A percentile compares a stretch with the other conserved stretches of the same genome.
Evolutionary conservation across 768 basidiomycete genomes (phyloP).

Genomic region (Brasilioporus rufonigricans): DNA sequence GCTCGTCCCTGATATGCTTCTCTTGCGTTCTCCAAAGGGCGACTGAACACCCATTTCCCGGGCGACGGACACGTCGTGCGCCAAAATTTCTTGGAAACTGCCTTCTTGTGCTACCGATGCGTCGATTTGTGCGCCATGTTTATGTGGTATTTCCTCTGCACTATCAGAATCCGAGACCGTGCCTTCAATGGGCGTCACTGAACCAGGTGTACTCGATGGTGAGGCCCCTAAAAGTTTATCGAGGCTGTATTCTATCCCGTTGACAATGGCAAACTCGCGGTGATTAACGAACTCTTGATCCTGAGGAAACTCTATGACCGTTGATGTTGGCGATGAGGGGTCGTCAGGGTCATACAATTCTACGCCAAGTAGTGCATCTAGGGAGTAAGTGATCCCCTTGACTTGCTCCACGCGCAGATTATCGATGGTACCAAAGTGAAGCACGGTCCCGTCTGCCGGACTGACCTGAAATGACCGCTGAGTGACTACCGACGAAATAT

Average conservation of each 20-base stretch:
- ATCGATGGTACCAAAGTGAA: conserved; percentile 88
- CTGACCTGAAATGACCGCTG: conserved; percentile 59
- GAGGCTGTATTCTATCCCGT: conserved; percentile 95
- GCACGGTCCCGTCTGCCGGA: conserved; percentile 89
- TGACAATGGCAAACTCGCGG: conserved; percentile 91
- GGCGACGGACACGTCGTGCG: conserved; percentile 70
- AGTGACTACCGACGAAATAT: neutral
- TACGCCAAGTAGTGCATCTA: conserved; percentile 88
- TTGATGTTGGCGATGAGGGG: conserved; percentile 40
- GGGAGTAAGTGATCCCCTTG: conserved; percentile 95
- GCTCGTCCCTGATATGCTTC: conserved; percentile 43
- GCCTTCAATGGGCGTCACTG: conserved; percentile 29
- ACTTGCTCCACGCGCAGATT: conserved; percentile 88
- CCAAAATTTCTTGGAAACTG: conserved; percentile 52
- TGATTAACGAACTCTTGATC: conserved; percentile 71
- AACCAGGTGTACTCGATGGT: conserved; percentile 40
- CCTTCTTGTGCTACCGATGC: conserved; percentile 67
- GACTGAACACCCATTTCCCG: conserved; percentile 63
- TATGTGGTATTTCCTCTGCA: conserved; percentile 39
- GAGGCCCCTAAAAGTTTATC: conserved; percentile 75
- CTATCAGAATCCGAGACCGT: conserved; percentile 20
- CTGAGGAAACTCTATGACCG: conserved; percentile 39
- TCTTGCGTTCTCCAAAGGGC: conserved; percentile 30
- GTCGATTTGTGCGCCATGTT: conserved; percentile 69
- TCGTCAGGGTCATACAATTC: conserved; percentile 46